Evolutionary conservation across 176 grass and related monocot genomes (phyloP).

Genomic region (Aegilops longissima): DNA sequence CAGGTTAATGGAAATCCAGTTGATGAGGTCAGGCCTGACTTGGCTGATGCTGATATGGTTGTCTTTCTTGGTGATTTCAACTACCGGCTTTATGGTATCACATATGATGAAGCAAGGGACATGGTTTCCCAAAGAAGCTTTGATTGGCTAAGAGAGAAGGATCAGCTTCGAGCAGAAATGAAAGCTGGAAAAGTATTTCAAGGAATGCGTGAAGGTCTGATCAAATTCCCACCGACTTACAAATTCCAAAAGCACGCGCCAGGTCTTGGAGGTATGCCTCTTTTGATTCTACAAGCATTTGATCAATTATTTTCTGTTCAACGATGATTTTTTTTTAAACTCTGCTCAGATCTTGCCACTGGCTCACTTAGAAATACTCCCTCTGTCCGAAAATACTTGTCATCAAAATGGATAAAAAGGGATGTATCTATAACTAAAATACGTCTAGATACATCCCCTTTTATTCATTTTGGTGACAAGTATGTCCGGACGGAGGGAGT

Average conservation of each 20-base stretch:
- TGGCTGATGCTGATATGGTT: constrained; percentile 90
- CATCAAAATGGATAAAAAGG: too few species aligned
- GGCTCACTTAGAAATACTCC: not conserved
- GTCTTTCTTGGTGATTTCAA: constrained; percentile 99
- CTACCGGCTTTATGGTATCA: constrained; percentile 86
- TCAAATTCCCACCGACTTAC: constrained; percentile 97
- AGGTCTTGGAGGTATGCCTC: constrained; percentile 77
- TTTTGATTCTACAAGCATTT: constrained; percentile 19
- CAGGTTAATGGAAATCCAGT: constrained; percentile 77
- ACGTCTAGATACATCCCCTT: too few species aligned
- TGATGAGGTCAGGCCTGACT: constrained; percentile 80
- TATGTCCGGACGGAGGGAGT: too few species aligned
- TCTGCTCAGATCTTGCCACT: not conserved
- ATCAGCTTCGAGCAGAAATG: constrained; percentile 91
- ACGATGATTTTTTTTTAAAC: not conserved
- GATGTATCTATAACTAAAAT: too few species aligned
- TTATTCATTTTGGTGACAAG: too few species aligned
- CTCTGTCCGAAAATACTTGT: too few species aligned
- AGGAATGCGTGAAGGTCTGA: constrained; percentile 97
- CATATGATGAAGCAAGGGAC: constrained; percentile 95
- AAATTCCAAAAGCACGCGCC: constrained; percentile 88
- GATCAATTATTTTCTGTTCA: not conserved
- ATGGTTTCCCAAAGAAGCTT: constrained; percentile 99
- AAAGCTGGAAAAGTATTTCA: constrained; percentile 94
- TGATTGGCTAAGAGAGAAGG: constrained; percentile 98